Evolutionary conservation across 2,329 filamentous ascomycete genomes (phyloP).

Genomic region (Tetracladium maxilliforme): DNA sequence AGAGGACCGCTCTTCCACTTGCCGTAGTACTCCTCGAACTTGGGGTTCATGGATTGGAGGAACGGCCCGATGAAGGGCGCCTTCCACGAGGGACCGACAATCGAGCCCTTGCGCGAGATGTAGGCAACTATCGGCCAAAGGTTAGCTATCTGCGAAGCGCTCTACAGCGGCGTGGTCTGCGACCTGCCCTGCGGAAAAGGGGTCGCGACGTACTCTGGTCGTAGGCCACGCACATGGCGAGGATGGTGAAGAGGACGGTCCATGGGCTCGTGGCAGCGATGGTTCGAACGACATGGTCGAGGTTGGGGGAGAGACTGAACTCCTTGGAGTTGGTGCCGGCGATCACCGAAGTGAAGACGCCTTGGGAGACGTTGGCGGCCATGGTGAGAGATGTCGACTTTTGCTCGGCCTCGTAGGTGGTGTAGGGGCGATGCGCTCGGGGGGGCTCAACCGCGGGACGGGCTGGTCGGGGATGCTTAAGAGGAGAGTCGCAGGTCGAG

Average conservation of each 20-base stretch:
- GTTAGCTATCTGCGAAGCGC: slow-evolving; percentile 4
- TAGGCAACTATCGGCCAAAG: slow-evolving; percentile 49
- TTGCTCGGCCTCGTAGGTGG: no score
- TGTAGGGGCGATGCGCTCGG: no score
- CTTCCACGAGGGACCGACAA: slow-evolving; percentile 62
- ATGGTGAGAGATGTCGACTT: no score
- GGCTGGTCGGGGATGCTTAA: no score
- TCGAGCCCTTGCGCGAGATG: slow-evolving; percentile 58
- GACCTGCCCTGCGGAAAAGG: slow-evolving; percentile 4
- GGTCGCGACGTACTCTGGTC: slow-evolving; percentile 62
- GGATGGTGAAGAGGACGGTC: slow-evolving; percentile 54
- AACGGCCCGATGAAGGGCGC: slow-evolving; percentile 91
- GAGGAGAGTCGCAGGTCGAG: no score
- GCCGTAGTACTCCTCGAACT: slow-evolving; percentile 77
- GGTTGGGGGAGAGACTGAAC: slow-evolving; percentile 37
- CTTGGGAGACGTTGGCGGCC: no score
- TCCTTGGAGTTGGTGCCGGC: no score
- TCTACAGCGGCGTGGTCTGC: neutral
- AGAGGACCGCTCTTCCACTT: slow-evolving; percentile 88
- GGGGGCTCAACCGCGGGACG: no score
- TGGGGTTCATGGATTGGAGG: slow-evolving; percentile 78
- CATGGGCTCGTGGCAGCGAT: slow-evolving; percentile 44
- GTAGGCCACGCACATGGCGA: slow-evolving; percentile 63
- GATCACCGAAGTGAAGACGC: no score
- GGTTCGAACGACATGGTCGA: slow-evolving; percentile 38